Base-by-base conservation (phyloP, 2,329 filamentous ascomycete genomes). In the Apiospora saccharicola region DNA sequence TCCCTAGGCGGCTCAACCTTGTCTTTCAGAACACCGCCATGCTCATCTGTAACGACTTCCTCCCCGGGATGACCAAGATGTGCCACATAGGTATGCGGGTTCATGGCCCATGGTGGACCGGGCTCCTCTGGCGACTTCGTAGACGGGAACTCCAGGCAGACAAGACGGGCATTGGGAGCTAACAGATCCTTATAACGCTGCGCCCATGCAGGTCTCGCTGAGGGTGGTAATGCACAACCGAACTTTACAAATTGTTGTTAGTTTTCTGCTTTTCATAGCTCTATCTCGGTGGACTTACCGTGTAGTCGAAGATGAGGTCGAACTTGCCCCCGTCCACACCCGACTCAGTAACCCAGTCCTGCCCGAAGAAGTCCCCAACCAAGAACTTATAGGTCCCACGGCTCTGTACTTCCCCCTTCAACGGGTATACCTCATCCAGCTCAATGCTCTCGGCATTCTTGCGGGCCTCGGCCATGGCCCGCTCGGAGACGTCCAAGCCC, bases 81-180 rank as follows among this genome's bases (percentile, higher is more conserved):
- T 74, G 90, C 91, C 77, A 90, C 84, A 81, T 97, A 96, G 41
- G 93, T 88, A 73, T 90, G 88, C 0, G 92, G 88, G 16, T 90
- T 88, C 53, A 94, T 82, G 10, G 91, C 90, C 86, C 90, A 95
- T 1, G 94, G 94, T 16, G 94, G 94, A 0, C 94, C 94, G 13
- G 86, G 86, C 13, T 87, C 85, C 14, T 85, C 85, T 13, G 91
- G 87, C 57, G 90, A 86, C 80, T 95, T 96, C 74, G 89, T 87
- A 0, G 92, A 90, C 13, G 94, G 94, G 80, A 93, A 97, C 80
- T 97, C 94, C 74, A 97, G 87, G 82, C 90, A 91, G 70, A 92
- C 79, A 37, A 92, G 83, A 49, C 86, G 83, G 30, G 89, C 89
- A 34, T 76, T 77, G 7, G 84, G 83, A 26, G 81, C 75, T 43